Evolutionary conservation across 129 eudicot species (phyloP).

Genomic region (Heracleum sosnowskyi): DNA sequence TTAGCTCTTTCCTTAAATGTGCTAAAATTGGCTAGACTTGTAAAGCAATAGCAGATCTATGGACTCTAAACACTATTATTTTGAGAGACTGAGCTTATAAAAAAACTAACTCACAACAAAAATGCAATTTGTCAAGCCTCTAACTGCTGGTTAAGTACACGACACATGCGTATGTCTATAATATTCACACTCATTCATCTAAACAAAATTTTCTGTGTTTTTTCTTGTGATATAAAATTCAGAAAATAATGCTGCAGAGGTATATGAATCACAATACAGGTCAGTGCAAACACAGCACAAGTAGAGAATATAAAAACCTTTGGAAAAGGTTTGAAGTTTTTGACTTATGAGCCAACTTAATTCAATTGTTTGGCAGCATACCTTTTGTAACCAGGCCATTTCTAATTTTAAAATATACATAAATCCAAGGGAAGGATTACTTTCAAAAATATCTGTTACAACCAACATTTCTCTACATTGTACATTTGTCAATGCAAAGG

Average conservation of each 20-base stretch:
- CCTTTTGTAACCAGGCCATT: not conserved
- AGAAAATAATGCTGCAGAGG: not conserved
- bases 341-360: too few species aligned
- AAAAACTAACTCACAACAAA: not conserved
- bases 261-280: not conserved
- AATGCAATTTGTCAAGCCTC: not conserved
- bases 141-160: not conserved
- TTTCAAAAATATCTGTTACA: not conserved
- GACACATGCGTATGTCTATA: too few species aligned
- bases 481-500: not conserved
- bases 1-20: not conserved
- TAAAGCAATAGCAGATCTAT: not conserved
- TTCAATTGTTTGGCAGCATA: too few species aligned
- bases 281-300: too few species aligned
- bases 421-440: not conserved
- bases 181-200: too few species aligned
- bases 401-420: not conserved
- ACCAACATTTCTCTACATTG: not conserved
- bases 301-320: too few species aligned
- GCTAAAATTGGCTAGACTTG: not conserved
- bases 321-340: too few species aligned
- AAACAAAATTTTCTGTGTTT: too few species aligned
- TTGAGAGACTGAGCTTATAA: not conserved
- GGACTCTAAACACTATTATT: not conserved
- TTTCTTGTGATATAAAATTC: too few species aligned